A percentile compares a stretch with the other conserved stretches of the same genome.
Evolutionary conservation across 2,329 filamentous ascomycete species (phyloP).

Genomic region (Apiospora malaysiana): DNA sequence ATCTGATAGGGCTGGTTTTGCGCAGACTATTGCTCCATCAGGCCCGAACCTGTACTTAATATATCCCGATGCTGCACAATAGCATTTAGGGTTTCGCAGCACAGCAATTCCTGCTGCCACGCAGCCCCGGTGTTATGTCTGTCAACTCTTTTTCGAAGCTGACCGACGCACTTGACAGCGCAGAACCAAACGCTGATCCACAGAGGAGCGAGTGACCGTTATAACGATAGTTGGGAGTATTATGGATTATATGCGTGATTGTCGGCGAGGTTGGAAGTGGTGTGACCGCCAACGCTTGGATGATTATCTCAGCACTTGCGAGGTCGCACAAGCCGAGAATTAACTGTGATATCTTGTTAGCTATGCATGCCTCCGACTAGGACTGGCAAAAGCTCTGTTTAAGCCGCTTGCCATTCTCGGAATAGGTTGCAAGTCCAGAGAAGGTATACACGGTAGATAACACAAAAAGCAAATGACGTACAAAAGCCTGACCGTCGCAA

Average conservation of each 20-base stretch:
- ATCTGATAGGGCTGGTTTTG: background rate
- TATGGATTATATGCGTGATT: slow-evolving; percentile 10
- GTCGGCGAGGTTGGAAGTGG: background rate
- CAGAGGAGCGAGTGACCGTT: background rate
- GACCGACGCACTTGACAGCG: background rate
- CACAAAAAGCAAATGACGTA: slow-evolving; percentile 4
- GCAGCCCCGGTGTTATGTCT: background rate
- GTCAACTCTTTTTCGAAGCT: slow-evolving; percentile 3
- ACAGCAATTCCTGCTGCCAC: slow-evolving; percentile 2
- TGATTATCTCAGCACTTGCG: slow-evolving; percentile 1
- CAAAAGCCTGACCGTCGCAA: background rate
- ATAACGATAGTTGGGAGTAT: background rate
- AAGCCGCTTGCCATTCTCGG: background rate
- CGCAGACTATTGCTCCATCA: slow-evolving; percentile 4
- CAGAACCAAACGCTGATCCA: background rate
- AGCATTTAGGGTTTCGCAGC: background rate
- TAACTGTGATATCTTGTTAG: background rate
- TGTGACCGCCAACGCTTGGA: slow-evolving; percentile 1
- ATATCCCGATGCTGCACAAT: slow-evolving; percentile 5
- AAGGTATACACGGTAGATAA: background rate
- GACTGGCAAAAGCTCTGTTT: slow-evolving; percentile 12
- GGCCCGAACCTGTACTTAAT: background rate
- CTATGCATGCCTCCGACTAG: background rate
- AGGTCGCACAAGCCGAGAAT: background rate
- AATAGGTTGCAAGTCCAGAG: background rate